Percentiles rank a stretch among this genome's conserved stretches.
Conservation (phyloP, 345 rosid genomes). For the Eucalyptus tenuipes region DNA sequence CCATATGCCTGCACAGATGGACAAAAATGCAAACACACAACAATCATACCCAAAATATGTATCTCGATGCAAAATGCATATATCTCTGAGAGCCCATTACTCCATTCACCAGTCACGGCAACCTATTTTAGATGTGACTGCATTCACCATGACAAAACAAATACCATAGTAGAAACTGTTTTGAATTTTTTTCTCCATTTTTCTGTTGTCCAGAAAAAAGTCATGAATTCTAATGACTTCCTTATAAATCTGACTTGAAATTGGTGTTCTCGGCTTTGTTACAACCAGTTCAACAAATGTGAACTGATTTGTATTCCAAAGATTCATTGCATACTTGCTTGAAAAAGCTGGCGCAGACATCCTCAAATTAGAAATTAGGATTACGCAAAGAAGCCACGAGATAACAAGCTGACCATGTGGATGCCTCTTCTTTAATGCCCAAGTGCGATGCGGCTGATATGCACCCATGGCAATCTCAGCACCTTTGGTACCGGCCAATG, state of each 20-base stretch:
- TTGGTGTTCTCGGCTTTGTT: background rate
- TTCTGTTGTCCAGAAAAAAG: background rate
- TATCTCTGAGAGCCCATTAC: background rate
- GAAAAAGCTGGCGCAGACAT: background rate
- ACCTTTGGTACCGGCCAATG: constrained; percentile 85
- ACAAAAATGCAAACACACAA: background rate
- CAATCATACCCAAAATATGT: background rate
- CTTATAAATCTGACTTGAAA: background rate
- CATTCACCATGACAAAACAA: background rate
- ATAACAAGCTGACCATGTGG: constrained; percentile 74
- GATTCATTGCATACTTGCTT: background rate
- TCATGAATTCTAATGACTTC: background rate
- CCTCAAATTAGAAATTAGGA: background rate
- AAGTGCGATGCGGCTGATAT: constrained; percentile 74
- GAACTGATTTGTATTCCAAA: background rate
- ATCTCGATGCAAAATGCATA: background rate
- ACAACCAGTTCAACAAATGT: background rate
- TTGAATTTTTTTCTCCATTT: background rate
- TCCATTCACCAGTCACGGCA: background rate
- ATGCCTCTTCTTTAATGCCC: constrained; percentile 44
- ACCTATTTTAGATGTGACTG: background rate
- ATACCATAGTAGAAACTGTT: background rate
- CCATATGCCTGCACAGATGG: constrained; percentile 52
- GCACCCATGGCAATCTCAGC: constrained; percentile 96
- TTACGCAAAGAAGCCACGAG: background rate